A percentile compares a stretch with the other conserved stretches of the same genome.
phyloP scores from a whole-genome alignment of 2,329 filamentous ascomycete genomes.

The Calonectria henricotiae region DNA sequence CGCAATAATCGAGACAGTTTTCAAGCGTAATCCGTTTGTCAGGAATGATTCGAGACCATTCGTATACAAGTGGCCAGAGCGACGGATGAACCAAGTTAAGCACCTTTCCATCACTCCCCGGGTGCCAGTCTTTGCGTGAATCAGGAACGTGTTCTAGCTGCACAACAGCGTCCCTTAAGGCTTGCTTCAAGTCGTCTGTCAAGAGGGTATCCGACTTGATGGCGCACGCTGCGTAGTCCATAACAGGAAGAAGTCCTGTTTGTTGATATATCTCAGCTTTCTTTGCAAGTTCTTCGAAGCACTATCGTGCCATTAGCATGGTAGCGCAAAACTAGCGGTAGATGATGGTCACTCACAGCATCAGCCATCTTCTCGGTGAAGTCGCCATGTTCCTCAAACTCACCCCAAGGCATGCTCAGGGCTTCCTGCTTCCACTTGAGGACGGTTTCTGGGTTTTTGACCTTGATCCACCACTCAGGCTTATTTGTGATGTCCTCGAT shows the following conservation, averaged over 20 bases:
- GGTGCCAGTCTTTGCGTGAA: constrained; percentile 73
- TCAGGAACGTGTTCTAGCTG: constrained; percentile 69
- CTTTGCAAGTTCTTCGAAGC: constrained; percentile 49
- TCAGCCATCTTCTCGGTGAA: constrained; percentile 28
- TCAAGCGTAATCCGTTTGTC: constrained; percentile 56
- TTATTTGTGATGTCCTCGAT: constrained; percentile 54
- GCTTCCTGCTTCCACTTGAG: constrained; percentile 37
- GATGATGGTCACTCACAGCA: constrained; percentile 43
- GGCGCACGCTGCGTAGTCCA: constrained; percentile 52
- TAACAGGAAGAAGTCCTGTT: constrained; percentile 51
- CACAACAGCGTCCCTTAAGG: constrained; percentile 61
- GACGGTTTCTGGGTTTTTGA: constrained; percentile 42
- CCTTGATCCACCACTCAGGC: constrained; percentile 53
- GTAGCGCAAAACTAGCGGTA: no score
- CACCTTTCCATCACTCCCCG: constrained; percentile 70
- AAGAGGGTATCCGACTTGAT: constrained; percentile 55
- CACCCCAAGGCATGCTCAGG: constrained; percentile 30
- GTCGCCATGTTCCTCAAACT: constrained; percentile 14
- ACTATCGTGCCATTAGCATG: constrained; percentile 36
- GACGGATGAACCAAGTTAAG: constrained; percentile 77
- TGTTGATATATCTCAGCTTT: constrained; percentile 54
- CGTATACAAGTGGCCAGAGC: constrained; percentile 74
- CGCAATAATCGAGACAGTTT: constrained; percentile 55
- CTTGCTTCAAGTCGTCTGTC: constrained; percentile 44
- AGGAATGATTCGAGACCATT: constrained; percentile 58